Conservation (phyloP, 164 flowering plant genomes). For the Vitis amurensis region DNA sequence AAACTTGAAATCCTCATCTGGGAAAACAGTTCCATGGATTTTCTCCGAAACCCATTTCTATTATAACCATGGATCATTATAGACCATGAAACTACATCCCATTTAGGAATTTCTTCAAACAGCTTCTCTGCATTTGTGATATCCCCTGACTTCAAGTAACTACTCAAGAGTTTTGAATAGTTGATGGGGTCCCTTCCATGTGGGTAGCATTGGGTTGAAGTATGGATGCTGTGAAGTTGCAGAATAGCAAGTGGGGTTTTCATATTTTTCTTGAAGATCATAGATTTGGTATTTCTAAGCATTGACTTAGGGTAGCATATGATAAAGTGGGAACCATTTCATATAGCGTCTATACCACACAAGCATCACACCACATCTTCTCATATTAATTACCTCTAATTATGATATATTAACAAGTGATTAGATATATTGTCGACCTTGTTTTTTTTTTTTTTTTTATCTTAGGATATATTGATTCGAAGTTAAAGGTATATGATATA, state of each 20-base stretch:
- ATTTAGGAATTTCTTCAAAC: conserved; percentile 33
- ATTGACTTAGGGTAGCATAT: too few relatives aligned
- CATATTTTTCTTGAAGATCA: conserved; percentile 1
- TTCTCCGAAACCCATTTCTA: conserved; percentile 19
- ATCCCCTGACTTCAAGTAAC: conserved; percentile 16
- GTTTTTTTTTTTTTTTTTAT: too few relatives aligned
- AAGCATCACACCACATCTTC: too few relatives aligned
- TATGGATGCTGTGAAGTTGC: not conserved
- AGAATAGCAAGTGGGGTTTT: not conserved
- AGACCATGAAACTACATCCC: conserved; percentile 31
- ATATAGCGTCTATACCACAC: too few relatives aligned
- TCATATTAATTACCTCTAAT: too few relatives aligned
- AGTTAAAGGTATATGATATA: too few relatives aligned
- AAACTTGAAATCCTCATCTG: conserved; percentile 26
- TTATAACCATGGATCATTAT: conserved; percentile 36
- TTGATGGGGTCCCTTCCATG: not conserved
- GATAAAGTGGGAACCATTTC: too few relatives aligned
- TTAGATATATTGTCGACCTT: too few relatives aligned
- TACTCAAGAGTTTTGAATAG: conserved; percentile 13
- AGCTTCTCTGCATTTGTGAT: conserved; percentile 31
- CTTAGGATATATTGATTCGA: too few relatives aligned
- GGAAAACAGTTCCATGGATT: conserved; percentile 26
- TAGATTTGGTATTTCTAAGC: not conserved
- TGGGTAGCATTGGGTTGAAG: not conserved
- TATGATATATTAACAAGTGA: too few relatives aligned